A percentile compares a stretch with the other conserved stretches of the same genome.
Conservation (phyloP, 2,329 filamentous ascomycete genomes). For the Pseudogymnoascus sp. region DNA sequence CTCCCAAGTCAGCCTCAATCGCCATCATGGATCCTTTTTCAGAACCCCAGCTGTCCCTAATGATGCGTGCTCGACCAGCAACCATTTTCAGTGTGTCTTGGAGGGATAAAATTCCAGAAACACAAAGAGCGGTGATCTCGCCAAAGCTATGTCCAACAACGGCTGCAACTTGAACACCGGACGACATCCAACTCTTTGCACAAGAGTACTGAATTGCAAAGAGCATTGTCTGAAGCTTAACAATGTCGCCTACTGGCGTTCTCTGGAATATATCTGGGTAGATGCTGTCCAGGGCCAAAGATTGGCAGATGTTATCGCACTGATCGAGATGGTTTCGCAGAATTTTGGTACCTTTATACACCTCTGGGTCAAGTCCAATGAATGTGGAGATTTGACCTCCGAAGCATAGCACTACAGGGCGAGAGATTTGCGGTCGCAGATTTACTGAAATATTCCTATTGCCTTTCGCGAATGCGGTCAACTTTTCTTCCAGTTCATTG, state of each 20-base stretch:
- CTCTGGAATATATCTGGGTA: constrained; percentile 17
- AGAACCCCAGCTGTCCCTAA: constrained; percentile 29
- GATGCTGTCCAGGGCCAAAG: constrained; percentile 12
- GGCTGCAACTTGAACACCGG: constrained; percentile 11
- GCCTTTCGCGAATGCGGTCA: constrained; percentile 14
- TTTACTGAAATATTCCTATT: constrained; percentile 11
- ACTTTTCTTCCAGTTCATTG: constrained; percentile 20
- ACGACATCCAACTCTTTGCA: constrained; percentile 18
- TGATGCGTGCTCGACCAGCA: constrained; percentile 27
- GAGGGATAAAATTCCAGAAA: constrained; percentile 29
- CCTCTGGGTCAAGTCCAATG: constrained; percentile 12
- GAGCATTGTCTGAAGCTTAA: constrained; percentile 14
- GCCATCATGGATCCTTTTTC: constrained; percentile 33
- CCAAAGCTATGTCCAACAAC: constrained; percentile 34
- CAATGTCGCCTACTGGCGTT: constrained; percentile 10
- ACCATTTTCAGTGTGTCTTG: constrained; percentile 29
- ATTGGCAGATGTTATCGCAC: constrained; percentile 14
- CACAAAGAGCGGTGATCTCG: constrained; percentile 31
- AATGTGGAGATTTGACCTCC: constrained; percentile 20
- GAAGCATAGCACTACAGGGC: constrained; percentile 32
- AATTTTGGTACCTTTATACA: not conserved
- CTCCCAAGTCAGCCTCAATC: constrained; percentile 17
- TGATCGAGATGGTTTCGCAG: constrained; percentile 16
- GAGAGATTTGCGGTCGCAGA: constrained; percentile 8
- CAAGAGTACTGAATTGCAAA: constrained; percentile 20